Evolutionary conservation across 1,284 basidiomycete species (phyloP).

Genomic region (Chondrostereum purpureum): DNA sequence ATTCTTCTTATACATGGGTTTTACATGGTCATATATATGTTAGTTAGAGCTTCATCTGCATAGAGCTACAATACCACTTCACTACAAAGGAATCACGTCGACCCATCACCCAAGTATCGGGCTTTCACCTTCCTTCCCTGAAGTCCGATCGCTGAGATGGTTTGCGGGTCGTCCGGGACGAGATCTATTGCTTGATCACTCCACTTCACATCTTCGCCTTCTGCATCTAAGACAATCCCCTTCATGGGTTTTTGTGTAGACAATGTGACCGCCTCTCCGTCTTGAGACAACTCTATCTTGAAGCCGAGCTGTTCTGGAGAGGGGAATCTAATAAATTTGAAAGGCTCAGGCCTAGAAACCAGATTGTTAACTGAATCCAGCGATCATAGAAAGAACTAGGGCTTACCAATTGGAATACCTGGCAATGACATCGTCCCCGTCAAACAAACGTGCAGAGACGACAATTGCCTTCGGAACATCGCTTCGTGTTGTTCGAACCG

Average conservation of each 20-base stretch:
- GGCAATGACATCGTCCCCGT: constrained; percentile 53
- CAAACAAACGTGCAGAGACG: constrained; percentile 67
- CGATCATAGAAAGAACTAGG: constrained; percentile 7
- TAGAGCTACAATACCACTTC: too few relatives aligned
- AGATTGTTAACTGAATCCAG: constrained; percentile 10
- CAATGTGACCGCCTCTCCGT: constrained; percentile 59
- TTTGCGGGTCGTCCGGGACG: constrained; percentile 76
- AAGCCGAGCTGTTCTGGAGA: constrained; percentile 51
- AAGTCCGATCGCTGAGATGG: constrained; percentile 57
- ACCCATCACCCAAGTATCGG: constrained; percentile 71
- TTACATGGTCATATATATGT: too few relatives aligned
- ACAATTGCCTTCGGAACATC: constrained; percentile 65
- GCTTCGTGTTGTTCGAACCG: constrained; percentile 56
- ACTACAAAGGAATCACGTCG: too few relatives aligned
- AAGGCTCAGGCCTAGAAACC: constrained; percentile 74
- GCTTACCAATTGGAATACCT: constrained; percentile 74
- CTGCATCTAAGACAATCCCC: constrained; percentile 75
- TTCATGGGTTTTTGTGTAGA: constrained; percentile 71
- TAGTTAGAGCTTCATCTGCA: too few relatives aligned
- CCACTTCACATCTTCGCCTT: constrained; percentile 68
- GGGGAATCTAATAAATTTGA: constrained; percentile 85
- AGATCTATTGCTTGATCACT: constrained; percentile 86
- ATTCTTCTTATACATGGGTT: too few relatives aligned
- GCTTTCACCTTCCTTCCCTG: constrained; percentile 56
- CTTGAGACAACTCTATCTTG: constrained; percentile 39